Base-by-base conservation (phyloP, 2,329 filamentous ascomycete genomes). In the Scytalidium lignicola region DNA sequence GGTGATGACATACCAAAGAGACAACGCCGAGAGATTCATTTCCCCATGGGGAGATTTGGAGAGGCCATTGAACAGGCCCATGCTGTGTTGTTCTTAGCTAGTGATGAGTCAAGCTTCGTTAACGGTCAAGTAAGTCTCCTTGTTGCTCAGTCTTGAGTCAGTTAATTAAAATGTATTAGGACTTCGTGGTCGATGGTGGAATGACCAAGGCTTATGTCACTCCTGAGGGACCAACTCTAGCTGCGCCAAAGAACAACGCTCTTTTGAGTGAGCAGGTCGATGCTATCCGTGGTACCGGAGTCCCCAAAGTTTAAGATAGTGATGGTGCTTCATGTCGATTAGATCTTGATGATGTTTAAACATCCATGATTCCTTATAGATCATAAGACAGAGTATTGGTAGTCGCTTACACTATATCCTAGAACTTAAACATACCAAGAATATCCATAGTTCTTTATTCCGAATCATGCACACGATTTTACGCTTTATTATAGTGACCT, bases 181-280 rank as follows among this genome's bases (percentile, higher is more conserved):
- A 97, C 66, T 95, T 97, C 72, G 86, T 95, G 3, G 90, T 97
- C 21, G 93, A 99, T 62, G 93, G 93, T 51, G 92, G 92, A 52
- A 89, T 99, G 88, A 92, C 84, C 62, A 96, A 88, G 77, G 88
- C 90, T 41, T 97, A 96, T 68, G 82, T 86, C 22, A 86, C 83
- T 1, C 72, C 83, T 2, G 81, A 85, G 68, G 83, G 83, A 3
- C 72, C 78, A 13, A 64, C 80, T 8, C 58, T 72, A 0, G 58
- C 71, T 10, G 74, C 76, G 4, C 83, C 83, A 3, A 65, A 68
- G 53, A 86, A 66, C 56, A 66, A 66, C 47, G 63, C 63, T 44
- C 51, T 54, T 10, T 55, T 63, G 9, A 65, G 61, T 42, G 52
- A 60, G 39, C 62, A 60, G 44, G 60, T 66, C 18, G 64, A 66